phyloP scores from a whole-genome alignment of 2,329 filamentous ascomycete species.

The Xylariaceae sp. region DNA sequence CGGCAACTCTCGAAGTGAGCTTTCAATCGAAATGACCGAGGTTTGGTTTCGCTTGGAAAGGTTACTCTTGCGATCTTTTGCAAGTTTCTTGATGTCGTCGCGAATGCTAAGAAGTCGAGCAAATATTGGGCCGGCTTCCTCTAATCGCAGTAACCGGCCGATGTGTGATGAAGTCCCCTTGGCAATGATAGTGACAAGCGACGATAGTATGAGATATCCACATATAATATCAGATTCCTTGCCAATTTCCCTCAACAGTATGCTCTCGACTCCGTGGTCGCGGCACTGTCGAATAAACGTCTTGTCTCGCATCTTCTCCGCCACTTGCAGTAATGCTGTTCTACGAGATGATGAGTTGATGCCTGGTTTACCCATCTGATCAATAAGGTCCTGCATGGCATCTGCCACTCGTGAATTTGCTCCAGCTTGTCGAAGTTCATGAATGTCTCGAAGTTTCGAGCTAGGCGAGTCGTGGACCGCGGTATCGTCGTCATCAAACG shows the following conservation, averaged over 20 bases:
- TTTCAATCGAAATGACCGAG: slow-evolving; percentile 61
- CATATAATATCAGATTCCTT: slow-evolving; percentile 65
- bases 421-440: slow-evolving; percentile 69
- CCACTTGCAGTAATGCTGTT: slow-evolving; percentile 64
- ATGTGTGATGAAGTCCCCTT: slow-evolving; percentile 66
- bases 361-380: slow-evolving; percentile 61
- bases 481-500: slow-evolving; percentile 50
- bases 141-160: slow-evolving; percentile 60
- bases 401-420: slow-evolving; percentile 70
- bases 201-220: slow-evolving; percentile 68
- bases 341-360: slow-evolving; percentile 58
- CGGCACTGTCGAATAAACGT: slow-evolving; percentile 73
- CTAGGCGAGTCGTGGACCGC: slow-evolving; percentile 50
- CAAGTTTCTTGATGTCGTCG: slow-evolving; percentile 64
- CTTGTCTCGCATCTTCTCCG: slow-evolving; percentile 64
- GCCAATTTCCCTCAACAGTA: slow-evolving; percentile 67
- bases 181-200: slow-evolving; percentile 66
- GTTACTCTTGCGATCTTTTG: slow-evolving; percentile 69
- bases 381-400: slow-evolving; percentile 68
- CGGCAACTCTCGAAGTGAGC: slow-evolving; percentile 55
- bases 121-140: slow-evolving; percentile 62
- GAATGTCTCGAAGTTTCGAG: slow-evolving; percentile 65
- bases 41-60: slow-evolving; percentile 69
- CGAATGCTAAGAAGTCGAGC: slow-evolving; percentile 57
- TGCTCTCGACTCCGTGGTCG: slow-evolving; percentile 73